phyloP scores from a whole-genome alignment of 2,329 filamentous ascomycete species.

The Escovopsis sp. region DNA sequence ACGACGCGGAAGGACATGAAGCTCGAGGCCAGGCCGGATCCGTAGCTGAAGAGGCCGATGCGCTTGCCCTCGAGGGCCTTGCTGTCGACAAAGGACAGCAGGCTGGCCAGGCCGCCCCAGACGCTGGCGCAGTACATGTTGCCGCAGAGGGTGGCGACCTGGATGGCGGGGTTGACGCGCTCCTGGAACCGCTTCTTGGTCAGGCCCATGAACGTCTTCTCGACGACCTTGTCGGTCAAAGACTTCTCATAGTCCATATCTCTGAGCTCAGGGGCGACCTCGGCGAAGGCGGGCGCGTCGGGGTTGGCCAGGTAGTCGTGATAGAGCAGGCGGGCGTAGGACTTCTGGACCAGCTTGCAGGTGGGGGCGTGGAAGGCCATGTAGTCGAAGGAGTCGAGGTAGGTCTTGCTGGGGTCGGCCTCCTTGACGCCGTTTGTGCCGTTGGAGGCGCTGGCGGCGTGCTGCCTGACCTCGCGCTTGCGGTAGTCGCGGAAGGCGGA shows the following conservation, averaged over 20 bases:
- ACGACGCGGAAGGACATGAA: conserved; percentile 61
- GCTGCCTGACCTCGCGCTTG: conserved; percentile 47
- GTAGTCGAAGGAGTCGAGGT: conserved; percentile 71
- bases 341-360: conserved; percentile 79
- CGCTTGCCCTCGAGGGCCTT: conserved; percentile 55
- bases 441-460: conserved; percentile 31
- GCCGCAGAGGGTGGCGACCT: conserved; percentile 63
- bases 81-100: conserved; percentile 50
- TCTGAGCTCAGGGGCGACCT: conserved; percentile 61
- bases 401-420: conserved; percentile 36
- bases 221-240: conserved; percentile 64
- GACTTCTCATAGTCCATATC: conserved; percentile 70
- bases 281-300: conserved; percentile 50
- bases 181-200: conserved; percentile 76
- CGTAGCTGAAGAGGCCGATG: conserved; percentile 65
- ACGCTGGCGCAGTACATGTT: conserved; percentile 59
- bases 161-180: conserved; percentile 57
- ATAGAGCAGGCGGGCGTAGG: conserved; percentile 70
- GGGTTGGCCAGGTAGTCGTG: conserved; percentile 69
- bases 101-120: conserved; percentile 59
- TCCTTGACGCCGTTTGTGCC: conserved; percentile 38
- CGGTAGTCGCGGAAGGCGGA: conserved; percentile 69
- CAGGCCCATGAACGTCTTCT: conserved; percentile 75
- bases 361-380: conserved; percentile 71
- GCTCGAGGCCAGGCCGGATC: conserved; percentile 57